phyloP scores from a whole-genome alignment of 78 protist species.

The Tieghemostelium lacteum region DNA sequence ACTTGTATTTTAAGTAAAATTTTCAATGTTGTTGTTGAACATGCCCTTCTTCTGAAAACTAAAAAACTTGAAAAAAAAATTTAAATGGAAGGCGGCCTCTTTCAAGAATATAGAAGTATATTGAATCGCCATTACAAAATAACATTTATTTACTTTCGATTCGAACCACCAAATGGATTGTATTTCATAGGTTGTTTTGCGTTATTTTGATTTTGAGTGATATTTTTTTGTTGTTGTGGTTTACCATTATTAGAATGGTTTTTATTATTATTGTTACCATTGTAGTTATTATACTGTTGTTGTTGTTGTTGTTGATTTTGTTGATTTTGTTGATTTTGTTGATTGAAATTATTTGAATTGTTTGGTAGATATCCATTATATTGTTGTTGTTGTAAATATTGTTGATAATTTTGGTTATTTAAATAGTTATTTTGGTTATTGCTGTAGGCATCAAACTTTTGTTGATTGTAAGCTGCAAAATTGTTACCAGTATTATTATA shows the following conservation, averaged over 20 bases:
- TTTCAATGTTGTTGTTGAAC: too few species aligned
- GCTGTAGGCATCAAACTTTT: neutral
- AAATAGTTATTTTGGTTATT: neutral
- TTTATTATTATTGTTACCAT: neutral
- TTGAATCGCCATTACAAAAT: too few species aligned
- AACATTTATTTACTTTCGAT: too few species aligned
- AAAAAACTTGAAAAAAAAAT: too few species aligned
- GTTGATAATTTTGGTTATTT: neutral
- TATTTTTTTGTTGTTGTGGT: neutral
- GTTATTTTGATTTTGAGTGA: neutral
- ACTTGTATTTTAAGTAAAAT: too few species aligned
- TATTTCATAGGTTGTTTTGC: conserved; percentile 21
- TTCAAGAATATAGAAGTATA: too few species aligned
- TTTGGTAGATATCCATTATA: neutral
- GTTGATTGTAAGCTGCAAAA: neutral
- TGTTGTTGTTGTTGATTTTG: neutral
- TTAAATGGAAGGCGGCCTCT: too few species aligned
- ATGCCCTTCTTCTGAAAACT: too few species aligned
- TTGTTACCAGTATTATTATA: neutral
- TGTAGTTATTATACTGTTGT: neutral
- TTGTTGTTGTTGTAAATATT: neutral
- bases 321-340: neutral
- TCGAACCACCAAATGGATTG: conserved; percentile 60
- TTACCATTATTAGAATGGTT: neutral
- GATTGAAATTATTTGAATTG: conserved; percentile 5